phyloP scores from a whole-genome alignment of 1,284 basidiomycete species.

The Tetrapyrgos nigripes region DNA sequence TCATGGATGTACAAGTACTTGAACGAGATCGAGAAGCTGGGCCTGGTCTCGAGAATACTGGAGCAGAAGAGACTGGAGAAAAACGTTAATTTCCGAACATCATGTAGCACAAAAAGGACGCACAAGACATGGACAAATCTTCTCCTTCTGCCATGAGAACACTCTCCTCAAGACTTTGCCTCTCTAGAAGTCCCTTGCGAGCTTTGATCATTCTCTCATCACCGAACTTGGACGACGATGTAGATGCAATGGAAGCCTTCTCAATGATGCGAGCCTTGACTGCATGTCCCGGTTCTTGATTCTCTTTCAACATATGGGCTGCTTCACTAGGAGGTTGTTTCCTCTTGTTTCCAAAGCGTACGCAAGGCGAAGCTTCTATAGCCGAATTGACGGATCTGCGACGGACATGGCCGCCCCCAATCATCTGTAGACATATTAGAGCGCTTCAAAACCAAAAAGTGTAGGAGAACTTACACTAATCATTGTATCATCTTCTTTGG shows the following conservation, averaged over 20 bases:
- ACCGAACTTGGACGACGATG: conserved; percentile 66
- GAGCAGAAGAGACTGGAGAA: conserved; percentile 45
- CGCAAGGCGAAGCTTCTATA: conserved; percentile 76
- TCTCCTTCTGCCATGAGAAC: conserved; percentile 69
- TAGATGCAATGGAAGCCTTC: conserved; percentile 69
- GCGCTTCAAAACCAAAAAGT: background rate
- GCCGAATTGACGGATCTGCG: conserved; percentile 68
- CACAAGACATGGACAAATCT: conserved; percentile 60
- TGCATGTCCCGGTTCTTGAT: conserved; percentile 23
- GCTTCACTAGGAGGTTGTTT: conserved; percentile 51
- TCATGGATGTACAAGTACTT: conserved; percentile 65
- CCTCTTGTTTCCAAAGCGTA: conserved; percentile 54
- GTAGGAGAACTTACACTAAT: conserved; percentile 60
- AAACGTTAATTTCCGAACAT: background rate
- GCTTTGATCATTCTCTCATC: conserved; percentile 71
- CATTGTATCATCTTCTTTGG: conserved; percentile 80
- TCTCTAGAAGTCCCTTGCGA: conserved; percentile 62
- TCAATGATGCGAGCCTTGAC: conserved; percentile 53
- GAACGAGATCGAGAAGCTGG: conserved; percentile 64
- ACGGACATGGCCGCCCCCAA: conserved; percentile 76
- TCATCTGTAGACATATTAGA: conserved; percentile 59
- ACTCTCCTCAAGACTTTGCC: conserved; percentile 72
- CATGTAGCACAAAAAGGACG: conserved; percentile 30
- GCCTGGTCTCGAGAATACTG: conserved; percentile 65
- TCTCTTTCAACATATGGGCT: conserved; percentile 31